phyloP scores from a whole-genome alignment of 2,329 filamentous ascomycete species.

The Neopestalotiopsis clavispora region DNA sequence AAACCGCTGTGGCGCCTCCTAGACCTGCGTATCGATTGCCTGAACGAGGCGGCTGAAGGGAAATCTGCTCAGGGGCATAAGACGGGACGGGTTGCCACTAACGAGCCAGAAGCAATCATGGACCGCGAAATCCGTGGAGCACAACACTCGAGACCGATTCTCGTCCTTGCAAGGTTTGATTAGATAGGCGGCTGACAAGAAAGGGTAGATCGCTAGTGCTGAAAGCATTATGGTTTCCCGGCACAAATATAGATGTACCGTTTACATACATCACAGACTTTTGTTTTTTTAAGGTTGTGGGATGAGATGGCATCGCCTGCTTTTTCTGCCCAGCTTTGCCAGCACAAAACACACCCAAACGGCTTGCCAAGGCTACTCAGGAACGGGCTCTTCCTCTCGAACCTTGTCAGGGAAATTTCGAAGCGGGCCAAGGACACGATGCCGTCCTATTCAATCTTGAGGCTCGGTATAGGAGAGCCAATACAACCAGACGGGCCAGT shows the following conservation, averaged over 20 bases:
- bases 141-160: neutral
- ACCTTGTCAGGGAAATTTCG: neutral
- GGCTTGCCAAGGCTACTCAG: neutral
- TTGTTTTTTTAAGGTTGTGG: constrained; percentile 1
- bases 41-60: neutral
- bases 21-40: neutral
- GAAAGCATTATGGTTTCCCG: neutral
- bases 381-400: neutral
- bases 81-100: neutral
- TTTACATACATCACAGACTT: neutral
- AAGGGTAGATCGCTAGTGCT: neutral
- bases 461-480: neutral
- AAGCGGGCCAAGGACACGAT: neutral
- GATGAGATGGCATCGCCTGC: neutral
- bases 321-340: neutral
- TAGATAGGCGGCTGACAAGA: constrained; percentile 4
- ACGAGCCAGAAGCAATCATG: neutral
- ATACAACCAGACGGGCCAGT: neutral
- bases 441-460: neutral
- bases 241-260: neutral
- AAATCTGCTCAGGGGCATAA: neutral
- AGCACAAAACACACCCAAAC: neutral
- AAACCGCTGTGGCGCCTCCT: constrained; percentile 5
- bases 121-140: neutral
- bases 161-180: neutral